phyloP scores from a whole-genome alignment of 179 eudicot species.

The Nepenthes alata region DNA sequence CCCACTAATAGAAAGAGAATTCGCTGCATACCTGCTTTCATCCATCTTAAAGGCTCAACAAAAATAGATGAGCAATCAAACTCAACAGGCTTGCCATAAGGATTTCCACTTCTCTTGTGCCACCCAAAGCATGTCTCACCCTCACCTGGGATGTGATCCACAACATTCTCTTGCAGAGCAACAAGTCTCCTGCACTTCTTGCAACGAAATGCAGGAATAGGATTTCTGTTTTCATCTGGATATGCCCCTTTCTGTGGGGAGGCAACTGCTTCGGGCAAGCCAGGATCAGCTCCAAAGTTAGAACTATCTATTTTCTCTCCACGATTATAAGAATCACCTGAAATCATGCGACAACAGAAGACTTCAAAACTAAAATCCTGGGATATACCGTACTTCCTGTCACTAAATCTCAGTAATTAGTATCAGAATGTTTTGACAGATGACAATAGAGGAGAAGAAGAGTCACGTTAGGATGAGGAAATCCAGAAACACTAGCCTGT shows the following conservation, averaged over 20 bases:
- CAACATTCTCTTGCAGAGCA: slow-evolving; percentile 67
- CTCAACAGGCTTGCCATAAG: slow-evolving; percentile 47
- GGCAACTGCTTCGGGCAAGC: slow-evolving; percentile 34
- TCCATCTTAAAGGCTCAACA: slow-evolving; percentile 93
- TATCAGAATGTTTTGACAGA: too few relatives aligned
- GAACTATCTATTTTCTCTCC: slow-evolving; percentile 72
- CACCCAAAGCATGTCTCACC: slow-evolving; percentile 82
- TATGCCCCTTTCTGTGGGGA: slow-evolving; percentile 26
- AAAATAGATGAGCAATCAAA: slow-evolving; percentile 77
- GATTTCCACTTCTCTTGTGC: slow-evolving; percentile 64
- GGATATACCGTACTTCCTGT: background rate
- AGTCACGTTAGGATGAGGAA: too few relatives aligned
- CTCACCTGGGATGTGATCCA: slow-evolving; percentile 82
- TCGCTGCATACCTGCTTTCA: slow-evolving; percentile 54
- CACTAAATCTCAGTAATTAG: background rate
- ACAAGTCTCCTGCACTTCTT: slow-evolving; percentile 87
- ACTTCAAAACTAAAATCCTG: background rate
- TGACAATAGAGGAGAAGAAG: too few relatives aligned
- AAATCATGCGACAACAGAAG: slow-evolving; percentile 1
- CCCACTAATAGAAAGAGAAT: background rate
- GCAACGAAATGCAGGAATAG: slow-evolving; percentile 63
- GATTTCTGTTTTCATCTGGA: slow-evolving; percentile 12
- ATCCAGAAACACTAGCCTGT: too few relatives aligned
- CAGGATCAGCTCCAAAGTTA: slow-evolving; percentile 84
- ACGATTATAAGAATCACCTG: slow-evolving; percentile 80